A percentile compares a stretch with the other conserved stretches of the same genome.
Evolutionary conservation across 192 early-diverging fungal species (phyloP).

Genomic region (Borealophlyctis nickersoniae): DNA sequence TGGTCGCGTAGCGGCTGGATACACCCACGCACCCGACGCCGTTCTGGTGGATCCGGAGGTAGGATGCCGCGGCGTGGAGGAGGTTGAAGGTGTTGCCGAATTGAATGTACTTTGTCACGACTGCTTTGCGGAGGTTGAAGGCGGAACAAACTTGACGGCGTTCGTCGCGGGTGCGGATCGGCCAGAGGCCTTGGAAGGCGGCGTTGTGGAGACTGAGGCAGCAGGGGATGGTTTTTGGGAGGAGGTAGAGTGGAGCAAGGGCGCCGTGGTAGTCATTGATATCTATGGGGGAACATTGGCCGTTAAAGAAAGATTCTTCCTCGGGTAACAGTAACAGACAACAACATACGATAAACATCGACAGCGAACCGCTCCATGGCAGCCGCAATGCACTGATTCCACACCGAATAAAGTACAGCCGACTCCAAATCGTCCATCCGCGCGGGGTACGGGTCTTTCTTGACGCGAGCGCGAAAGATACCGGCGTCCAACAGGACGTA

Average conservation of each 20-base stretch:
- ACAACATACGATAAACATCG: constrained; percentile 4
- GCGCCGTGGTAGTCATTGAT: constrained; percentile 9
- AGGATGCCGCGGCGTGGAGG: constrained; percentile 7
- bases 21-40: constrained; percentile 8
- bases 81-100: constrained; percentile 15
- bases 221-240: background rate
- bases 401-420: constrained; percentile 2
- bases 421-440: constrained; percentile 10
- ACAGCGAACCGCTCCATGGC: background rate
- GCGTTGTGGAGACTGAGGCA: constrained; percentile 9
- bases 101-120: constrained; percentile 2
- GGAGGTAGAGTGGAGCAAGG: constrained; percentile 11
- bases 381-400: constrained; percentile 11
- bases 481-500: constrained; percentile 6
- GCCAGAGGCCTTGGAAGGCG: constrained; percentile 17
- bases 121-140: constrained; percentile 5
- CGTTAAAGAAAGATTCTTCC: background rate
- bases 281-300: background rate
- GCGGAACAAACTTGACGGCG: background rate
- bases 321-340: background rate
- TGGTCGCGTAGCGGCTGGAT: constrained; percentile 2
- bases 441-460: constrained; percentile 8
- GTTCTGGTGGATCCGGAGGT: constrained; percentile 6
- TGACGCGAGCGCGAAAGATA: background rate
- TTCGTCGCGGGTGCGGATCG: background rate